Evolutionary conservation across 2,329 filamentous ascomycete genomes (phyloP).

Genomic region (Ophiostoma quercus): DNA sequence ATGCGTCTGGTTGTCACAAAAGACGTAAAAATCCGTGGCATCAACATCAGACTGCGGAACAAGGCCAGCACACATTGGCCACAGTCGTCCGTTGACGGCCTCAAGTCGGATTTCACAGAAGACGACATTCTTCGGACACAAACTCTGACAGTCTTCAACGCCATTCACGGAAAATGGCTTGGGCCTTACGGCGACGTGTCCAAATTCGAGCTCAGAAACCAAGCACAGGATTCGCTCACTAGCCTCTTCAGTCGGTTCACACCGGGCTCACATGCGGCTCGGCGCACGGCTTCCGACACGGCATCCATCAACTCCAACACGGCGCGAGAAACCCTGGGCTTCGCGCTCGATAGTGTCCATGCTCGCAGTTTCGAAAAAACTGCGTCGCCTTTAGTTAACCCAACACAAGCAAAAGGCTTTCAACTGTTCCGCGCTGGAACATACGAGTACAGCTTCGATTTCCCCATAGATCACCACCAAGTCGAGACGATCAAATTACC

Average conservation of each 20-base stretch:
- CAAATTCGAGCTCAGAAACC: constrained; percentile 46
- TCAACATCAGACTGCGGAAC: constrained; percentile 81
- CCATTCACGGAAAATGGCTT: constrained; percentile 56
- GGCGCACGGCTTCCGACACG: not conserved
- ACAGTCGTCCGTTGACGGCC: constrained; percentile 77
- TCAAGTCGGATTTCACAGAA: constrained; percentile 77
- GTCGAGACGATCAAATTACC: constrained; percentile 86
- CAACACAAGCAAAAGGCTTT: constrained; percentile 63
- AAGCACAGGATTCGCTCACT: constrained; percentile 33
- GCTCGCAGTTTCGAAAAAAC: constrained; percentile 81
- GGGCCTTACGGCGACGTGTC: constrained; percentile 60
- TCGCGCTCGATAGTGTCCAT: constrained; percentile 34
- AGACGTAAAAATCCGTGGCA: constrained; percentile 84
- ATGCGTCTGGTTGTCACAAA: constrained; percentile 79
- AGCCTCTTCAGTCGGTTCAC: not conserved
- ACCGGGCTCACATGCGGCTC: not conserved
- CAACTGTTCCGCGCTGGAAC: constrained; percentile 73
- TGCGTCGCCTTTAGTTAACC: constrained; percentile 47
- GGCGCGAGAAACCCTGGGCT: constrained; percentile 14
- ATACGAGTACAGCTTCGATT: constrained; percentile 70
- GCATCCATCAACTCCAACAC: not conserved
- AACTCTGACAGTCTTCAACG: constrained; percentile 88
- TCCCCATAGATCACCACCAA: constrained; percentile 81
- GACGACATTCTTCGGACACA: constrained; percentile 83
- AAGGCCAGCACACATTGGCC: constrained; percentile 91